A percentile compares a stretch with the other conserved stretches of the same genome.
Conservation (phyloP, 2,329 filamentous ascomycete species). For the Lasiodiplodia hormozganensis region DNA sequence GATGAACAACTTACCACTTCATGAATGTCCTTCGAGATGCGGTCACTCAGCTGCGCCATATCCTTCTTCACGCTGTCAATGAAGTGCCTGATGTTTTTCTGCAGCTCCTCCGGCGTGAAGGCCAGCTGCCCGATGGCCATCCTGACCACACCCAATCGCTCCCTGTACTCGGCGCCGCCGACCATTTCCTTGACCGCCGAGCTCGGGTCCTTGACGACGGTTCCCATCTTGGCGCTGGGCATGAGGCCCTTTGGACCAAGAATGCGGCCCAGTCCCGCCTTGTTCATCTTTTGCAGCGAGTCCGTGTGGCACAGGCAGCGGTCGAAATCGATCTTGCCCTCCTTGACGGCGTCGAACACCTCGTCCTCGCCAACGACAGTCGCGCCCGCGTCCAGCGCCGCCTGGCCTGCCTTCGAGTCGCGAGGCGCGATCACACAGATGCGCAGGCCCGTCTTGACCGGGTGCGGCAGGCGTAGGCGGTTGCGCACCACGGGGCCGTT, state of each 20-base stretch:
- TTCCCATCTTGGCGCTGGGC: slow-evolving; percentile 87
- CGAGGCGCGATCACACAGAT: slow-evolving; percentile 94
- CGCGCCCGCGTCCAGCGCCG: slow-evolving; percentile 80
- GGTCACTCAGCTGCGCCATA: slow-evolving; percentile 68
- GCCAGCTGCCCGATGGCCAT: slow-evolving; percentile 91
- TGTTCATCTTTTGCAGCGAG: slow-evolving; percentile 78
- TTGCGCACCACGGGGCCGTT: slow-evolving; percentile 88
- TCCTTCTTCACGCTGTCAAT: slow-evolving; percentile 80
- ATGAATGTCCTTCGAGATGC: slow-evolving; percentile 74
- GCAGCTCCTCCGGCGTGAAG: slow-evolving; percentile 86
- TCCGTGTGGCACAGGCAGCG: slow-evolving; percentile 84
- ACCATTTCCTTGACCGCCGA: slow-evolving; percentile 80
- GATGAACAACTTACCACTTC: slow-evolving; percentile 63
- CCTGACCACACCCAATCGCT: slow-evolving; percentile 81
- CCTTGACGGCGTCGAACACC: slow-evolving; percentile 79
- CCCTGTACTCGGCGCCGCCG: slow-evolving; percentile 85
- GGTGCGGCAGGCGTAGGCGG: slow-evolving; percentile 85
- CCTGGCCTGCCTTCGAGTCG: slow-evolving; percentile 73
- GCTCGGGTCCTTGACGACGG: slow-evolving; percentile 81
- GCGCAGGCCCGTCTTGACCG: slow-evolving; percentile 84
- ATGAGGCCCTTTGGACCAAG: slow-evolving; percentile 91
- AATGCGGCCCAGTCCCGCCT: slow-evolving; percentile 79
- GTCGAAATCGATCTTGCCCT: slow-evolving; percentile 85
- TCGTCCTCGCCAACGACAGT: slow-evolving; percentile 83
- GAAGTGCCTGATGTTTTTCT: slow-evolving; percentile 81